phyloP scores from a whole-genome alignment of 768 basidiomycete species.

The Amanita jacksonii region DNA sequence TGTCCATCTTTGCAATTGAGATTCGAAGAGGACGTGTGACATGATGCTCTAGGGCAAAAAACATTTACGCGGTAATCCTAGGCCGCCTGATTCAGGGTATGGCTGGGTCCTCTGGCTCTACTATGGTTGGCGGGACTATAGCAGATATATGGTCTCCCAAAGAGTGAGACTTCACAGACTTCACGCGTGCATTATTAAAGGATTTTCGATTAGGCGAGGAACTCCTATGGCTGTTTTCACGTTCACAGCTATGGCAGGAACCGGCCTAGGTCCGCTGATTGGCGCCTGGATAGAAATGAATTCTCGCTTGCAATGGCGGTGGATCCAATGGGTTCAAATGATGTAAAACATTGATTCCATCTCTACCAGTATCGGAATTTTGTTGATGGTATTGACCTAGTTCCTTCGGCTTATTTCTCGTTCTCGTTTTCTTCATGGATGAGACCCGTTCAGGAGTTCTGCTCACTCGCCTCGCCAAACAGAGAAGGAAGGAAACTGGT shows the following conservation, averaged over 20 bases:
- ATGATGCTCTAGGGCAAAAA: conserved; percentile 25
- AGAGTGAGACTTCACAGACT: no score
- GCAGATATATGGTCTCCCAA: conserved; percentile 58
- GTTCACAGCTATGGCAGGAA: conserved; percentile 46
- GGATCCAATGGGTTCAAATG: conserved; percentile 78
- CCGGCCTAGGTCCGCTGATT: conserved; percentile 52
- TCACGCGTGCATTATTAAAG: no score
- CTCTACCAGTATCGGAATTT: not conserved
- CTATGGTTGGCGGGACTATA: conserved; percentile 69
- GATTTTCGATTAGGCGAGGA: conserved; percentile 49
- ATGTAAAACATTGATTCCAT: conserved; percentile 33
- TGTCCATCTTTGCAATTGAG: conserved; percentile 10
- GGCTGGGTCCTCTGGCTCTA: conserved; percentile 60
- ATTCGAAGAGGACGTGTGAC: not conserved
- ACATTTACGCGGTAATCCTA: conserved; percentile 55
- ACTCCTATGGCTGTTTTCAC: conserved; percentile 73
- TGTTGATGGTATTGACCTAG: not conserved
- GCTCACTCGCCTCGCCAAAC: conserved; percentile 52
- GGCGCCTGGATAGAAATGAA: conserved; percentile 64
- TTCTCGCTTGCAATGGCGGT: conserved; percentile 54
- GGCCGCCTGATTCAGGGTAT: conserved; percentile 58
- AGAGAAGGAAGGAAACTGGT: conserved; percentile 55
- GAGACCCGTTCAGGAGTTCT: conserved; percentile 73
- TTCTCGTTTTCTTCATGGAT: conserved; percentile 47
- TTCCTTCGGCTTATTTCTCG: conserved; percentile 19